These are phyloP conservation scores for Lachnellula cervina DNA, from an alignment of 2,329 filamentous ascomycete species.

Conservation along the genomic window DNA sequence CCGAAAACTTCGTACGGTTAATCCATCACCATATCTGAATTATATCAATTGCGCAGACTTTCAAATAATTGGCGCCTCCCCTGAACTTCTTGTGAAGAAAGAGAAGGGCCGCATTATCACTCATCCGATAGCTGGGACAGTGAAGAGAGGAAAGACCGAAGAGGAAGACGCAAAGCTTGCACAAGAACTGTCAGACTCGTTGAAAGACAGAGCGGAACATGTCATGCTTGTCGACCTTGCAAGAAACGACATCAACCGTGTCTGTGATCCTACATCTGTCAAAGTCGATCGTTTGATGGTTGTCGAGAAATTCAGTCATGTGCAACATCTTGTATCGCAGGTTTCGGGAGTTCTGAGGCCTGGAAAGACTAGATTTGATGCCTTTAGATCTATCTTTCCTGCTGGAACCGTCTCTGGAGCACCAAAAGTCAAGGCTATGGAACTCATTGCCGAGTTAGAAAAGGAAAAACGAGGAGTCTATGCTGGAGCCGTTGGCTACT, in stretches of 20 bases:
- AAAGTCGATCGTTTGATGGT: conserved; percentile 93
- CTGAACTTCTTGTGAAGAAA: conserved; percentile 89
- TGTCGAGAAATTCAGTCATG: conserved; percentile 90
- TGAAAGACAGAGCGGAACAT: conserved; percentile 92
- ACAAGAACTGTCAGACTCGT: conserved; percentile 66
- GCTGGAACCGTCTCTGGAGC: conserved; percentile 94
- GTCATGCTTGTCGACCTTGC: conserved; percentile 98
- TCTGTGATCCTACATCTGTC: conserved; percentile 85
- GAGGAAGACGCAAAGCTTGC: conserved; percentile 80
- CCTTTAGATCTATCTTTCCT: conserved; percentile 93
- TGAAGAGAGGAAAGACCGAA: conserved; percentile 74
- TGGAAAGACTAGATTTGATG: conserved; percentile 87
- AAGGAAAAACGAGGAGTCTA: conserved; percentile 92
- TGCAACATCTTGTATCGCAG: conserved; percentile 94
- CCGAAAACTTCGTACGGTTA: conserved; percentile 91
- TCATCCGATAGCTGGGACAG: conserved; percentile 94
- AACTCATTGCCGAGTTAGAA: conserved; percentile 92
- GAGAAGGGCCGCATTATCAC: conserved; percentile 86
- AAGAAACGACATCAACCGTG: conserved; percentile 92
- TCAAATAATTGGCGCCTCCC: conserved; percentile 91
- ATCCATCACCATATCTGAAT: conserved; percentile 96
- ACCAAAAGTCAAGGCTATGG: conserved; percentile 95
- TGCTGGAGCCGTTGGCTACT: conserved; percentile 94
- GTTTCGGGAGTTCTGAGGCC: conserved; percentile 84
- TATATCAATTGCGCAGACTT: conserved; percentile 90